These are phyloP conservation scores for Ashbya aceris DNA, from an alignment of 1,139 yeast genomes.

Conservation along the genomic window DNA sequence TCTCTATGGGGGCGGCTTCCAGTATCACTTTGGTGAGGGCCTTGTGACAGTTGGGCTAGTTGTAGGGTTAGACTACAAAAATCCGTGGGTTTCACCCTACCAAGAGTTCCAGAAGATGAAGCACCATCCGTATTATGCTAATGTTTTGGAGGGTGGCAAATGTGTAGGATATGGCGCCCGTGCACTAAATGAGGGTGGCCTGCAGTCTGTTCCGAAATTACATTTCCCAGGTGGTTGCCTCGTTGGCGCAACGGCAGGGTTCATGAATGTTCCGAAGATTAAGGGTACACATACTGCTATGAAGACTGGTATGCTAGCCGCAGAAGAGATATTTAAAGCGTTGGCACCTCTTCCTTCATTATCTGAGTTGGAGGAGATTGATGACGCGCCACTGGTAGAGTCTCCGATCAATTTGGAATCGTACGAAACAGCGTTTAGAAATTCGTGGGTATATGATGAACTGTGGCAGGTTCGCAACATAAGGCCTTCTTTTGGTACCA, in stretches of 20 bases:
- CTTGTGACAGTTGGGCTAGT: slow-evolving; percentile 85
- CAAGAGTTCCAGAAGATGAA: slow-evolving; percentile 94
- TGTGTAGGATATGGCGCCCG: slow-evolving; percentile 93
- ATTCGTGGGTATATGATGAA: slow-evolving; percentile 83
- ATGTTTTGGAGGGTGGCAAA: slow-evolving; percentile 75
- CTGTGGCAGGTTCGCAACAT: slow-evolving; percentile 75
- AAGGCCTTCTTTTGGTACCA: slow-evolving; percentile 77
- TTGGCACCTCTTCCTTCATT: slow-evolving; percentile 39
- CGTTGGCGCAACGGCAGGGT: slow-evolving; percentile 94
- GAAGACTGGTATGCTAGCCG: slow-evolving; percentile 91
- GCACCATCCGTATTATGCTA: slow-evolving; percentile 76
- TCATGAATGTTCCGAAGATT: slow-evolving; percentile 91
- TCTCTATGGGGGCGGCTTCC: slow-evolving; percentile 93
- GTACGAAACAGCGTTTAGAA: slow-evolving; percentile 55
- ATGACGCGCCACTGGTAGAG: slow-evolving; percentile 30
- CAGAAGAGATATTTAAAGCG: slow-evolving; percentile 64
- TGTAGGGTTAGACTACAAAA: slow-evolving; percentile 82
- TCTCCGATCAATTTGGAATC: slow-evolving; percentile 41
- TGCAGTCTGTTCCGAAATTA: slow-evolving; percentile 80
- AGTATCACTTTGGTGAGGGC: slow-evolving; percentile 93
- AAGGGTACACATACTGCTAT: slow-evolving; percentile 98
- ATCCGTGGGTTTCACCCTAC: slow-evolving; percentile 91
- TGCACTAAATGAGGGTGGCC: slow-evolving; percentile 93
- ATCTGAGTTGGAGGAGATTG: slow-evolving; percentile 37
- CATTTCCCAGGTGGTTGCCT: slow-evolving; percentile 92